Evolutionary conservation across 2,329 filamentous ascomycete species (phyloP), one percentile per base, ranked within the genome.

Genomic region (Phaeosphaeriaceae sp.): DNA sequence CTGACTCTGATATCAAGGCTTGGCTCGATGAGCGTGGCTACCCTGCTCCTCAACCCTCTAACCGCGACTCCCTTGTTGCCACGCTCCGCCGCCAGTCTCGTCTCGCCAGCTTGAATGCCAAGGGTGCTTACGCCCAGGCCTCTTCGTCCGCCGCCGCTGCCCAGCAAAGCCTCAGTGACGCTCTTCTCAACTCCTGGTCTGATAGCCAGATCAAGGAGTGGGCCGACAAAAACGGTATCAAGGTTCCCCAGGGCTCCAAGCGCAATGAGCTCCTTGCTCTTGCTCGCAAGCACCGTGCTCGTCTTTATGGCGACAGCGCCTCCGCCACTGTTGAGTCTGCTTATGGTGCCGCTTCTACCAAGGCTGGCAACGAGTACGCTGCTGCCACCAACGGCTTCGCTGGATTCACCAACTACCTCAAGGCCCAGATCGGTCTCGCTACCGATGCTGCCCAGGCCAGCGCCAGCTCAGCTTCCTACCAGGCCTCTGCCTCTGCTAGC

Each of bases 151-250:
- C 78, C 43, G 66, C 71, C 37, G 80, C 84, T 32, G 87, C 90
- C 1, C 88, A 92, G 61, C 79, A 87, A 42, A 88, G 85, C 39
- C 77, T 97, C 34, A 90, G 87, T 55, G 90, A 97, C 64, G 86
- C 87, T 64, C 80, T 97, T 44, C 88, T 97, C 67, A 87, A 96
- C 63, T 86, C 89, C 3, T 99, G 94, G 94, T 87, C 88, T 66
- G 92, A 97, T 68, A 87, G 83, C 65, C 80, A 96, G 73, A 82
- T 99, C 71, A 97, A 97, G 82, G 87, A 90, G 56, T 97, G 94
- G 79, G 86, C 86, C 46, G 93, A 97, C 78, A 90, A 92, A 81
- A 94, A 97, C 64, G 85, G 86, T 49, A 88, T 99, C 69, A 82
- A 82, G 79, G 90, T 97, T 42, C 94, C 94, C 8, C 93, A 97